Conservation (phyloP, 257 asterid species). For the Nicotiana undulata region DNA sequence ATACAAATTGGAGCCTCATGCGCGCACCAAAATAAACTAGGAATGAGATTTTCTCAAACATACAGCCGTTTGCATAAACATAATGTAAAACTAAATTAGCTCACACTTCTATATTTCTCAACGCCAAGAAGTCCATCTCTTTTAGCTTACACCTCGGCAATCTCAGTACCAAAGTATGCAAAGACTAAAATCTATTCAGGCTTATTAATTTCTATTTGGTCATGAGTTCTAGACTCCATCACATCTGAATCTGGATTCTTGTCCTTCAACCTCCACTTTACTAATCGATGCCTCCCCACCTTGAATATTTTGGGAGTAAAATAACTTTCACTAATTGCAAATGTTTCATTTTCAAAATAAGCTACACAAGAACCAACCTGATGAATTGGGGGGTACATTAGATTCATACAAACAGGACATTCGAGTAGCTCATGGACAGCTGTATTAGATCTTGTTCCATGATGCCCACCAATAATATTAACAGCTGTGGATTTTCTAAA, state of each 20-base stretch:
- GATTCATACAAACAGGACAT: conserved; percentile 63
- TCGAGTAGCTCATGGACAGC: conserved; percentile 69
- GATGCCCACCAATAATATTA: conserved; percentile 27
- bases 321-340: neutral
- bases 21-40: neutral
- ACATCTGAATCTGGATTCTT: neutral
- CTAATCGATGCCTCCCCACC: neutral
- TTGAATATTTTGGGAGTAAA: neutral
- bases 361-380: conserved; percentile 39
- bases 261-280: conserved; percentile 2
- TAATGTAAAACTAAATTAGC: neutral
- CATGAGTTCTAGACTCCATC: neutral
- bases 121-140: neutral
- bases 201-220: neutral
- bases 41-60: neutral
- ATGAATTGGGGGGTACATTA: conserved; percentile 77
- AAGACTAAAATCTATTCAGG: neutral
- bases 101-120: neutral
- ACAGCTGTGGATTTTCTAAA: conserved; percentile 31
- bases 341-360: neutral
- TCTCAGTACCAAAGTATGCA: neutral
- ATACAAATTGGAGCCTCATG: neutral
- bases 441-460: conserved; percentile 38
- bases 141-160: neutral
- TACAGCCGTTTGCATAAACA: neutral